phyloP scores from a whole-genome alignment of 2,329 filamentous ascomycete genomes.

The Ceratocystis colombiana region DNA sequence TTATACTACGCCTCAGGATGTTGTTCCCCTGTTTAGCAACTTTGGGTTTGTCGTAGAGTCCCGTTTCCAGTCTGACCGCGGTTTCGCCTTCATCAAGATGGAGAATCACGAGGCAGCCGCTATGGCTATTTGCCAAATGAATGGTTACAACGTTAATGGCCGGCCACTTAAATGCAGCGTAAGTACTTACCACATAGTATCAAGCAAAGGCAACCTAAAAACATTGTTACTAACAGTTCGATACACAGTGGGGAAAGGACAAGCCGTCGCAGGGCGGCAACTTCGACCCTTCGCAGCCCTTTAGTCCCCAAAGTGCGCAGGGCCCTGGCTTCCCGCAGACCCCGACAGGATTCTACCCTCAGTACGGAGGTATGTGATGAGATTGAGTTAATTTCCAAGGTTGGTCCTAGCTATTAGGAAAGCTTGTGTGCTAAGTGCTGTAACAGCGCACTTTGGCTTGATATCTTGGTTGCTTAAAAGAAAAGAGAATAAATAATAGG shows the following conservation, averaged over 20 bases:
- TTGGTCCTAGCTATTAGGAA: not conserved
- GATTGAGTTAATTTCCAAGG: not conserved
- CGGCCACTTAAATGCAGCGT: conserved; percentile 97
- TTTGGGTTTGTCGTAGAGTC: conserved; percentile 97
- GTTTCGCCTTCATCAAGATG: conserved; percentile 99
- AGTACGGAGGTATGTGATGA: conserved; percentile 66
- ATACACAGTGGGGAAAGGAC: conserved; percentile 87
- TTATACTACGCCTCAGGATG: conserved; percentile 91
- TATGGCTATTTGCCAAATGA: conserved; percentile 96
- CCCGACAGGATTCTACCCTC: conserved; percentile 76
- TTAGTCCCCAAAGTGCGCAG: conserved; percentile 64
- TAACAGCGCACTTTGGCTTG: not conserved
- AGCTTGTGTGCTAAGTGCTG: not conserved
- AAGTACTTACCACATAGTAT: conserved; percentile 40
- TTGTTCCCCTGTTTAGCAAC: conserved; percentile 97
- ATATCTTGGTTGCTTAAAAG: not conserved
- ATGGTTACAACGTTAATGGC: conserved; percentile 95
- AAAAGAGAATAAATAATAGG: not conserved
- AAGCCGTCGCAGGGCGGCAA: conserved; percentile 76
- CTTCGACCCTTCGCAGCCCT: conserved; percentile 61
- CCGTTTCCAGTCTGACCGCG: conserved; percentile 92
- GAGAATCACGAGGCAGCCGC: conserved; percentile 95
- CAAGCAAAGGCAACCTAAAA: conserved; percentile 8
- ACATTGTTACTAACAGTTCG: conserved; percentile 30
- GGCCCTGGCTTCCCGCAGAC: conserved; percentile 66